These are phyloP conservation scores for Benincasa hispida DNA, from an alignment of 306 rosid species.

Conservation along the genomic window DNA sequence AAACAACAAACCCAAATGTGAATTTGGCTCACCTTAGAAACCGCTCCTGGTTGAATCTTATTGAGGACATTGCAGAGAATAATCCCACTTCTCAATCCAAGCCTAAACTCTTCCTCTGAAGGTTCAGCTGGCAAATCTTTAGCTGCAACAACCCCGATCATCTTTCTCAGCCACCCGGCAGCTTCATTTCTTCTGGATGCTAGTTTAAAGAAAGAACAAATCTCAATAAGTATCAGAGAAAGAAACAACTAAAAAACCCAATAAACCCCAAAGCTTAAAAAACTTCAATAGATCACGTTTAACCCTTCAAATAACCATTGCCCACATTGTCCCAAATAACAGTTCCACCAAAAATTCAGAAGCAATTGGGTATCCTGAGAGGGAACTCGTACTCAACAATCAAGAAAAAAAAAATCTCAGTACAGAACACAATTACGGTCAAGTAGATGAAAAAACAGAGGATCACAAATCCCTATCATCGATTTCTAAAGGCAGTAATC, in stretches of 20 bases:
- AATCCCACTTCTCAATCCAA: conserved; percentile 90
- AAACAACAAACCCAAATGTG: background rate
- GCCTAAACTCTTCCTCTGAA: conserved; percentile 91
- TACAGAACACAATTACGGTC: background rate
- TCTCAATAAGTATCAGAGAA: background rate
- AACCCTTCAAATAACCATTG: background rate
- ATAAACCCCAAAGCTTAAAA: background rate
- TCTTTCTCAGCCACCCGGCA: conserved; percentile 92
- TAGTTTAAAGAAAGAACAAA: conserved; percentile 17
- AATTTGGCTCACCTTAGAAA: conserved; percentile 49
- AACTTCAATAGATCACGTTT: conserved; percentile 2
- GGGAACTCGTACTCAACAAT: background rate
- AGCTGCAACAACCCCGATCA: conserved; percentile 92
- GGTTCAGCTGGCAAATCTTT: conserved; percentile 96
- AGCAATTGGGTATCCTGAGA: background rate
- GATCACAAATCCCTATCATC: background rate
- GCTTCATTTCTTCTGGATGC: conserved; percentile 87
- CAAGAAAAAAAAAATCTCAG: background rate
- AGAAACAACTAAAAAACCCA: background rate
- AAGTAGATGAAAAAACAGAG: background rate
- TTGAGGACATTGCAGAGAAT: conserved; percentile 79
- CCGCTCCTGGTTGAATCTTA: conserved; percentile 74
- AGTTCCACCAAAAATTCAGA: background rate
- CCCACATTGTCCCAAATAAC: background rate
- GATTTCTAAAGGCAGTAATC: background rate